A percentile compares a stretch with the other conserved stretches of the same genome.
Conservation (phyloP, 2,329 filamentous ascomycete species). For the Cytospora mali region DNA sequence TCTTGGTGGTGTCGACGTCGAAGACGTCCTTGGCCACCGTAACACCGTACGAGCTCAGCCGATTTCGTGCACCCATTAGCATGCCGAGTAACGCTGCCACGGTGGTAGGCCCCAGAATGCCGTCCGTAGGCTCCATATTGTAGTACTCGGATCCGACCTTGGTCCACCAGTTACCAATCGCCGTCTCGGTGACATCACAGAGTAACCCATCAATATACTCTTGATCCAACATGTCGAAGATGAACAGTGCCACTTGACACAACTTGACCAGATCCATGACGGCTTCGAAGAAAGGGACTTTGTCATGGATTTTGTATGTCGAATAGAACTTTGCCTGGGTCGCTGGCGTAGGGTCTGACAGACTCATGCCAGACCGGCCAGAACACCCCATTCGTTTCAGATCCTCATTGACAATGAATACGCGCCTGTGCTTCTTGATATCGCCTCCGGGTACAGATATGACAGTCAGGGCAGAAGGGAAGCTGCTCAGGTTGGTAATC, state of each 20-base stretch:
- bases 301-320: slow-evolving; percentile 84
- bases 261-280: slow-evolving; percentile 89
- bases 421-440: slow-evolving; percentile 73
- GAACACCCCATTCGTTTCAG: slow-evolving; percentile 91
- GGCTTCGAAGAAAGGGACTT: slow-evolving; percentile 73
- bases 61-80: slow-evolving; percentile 86
- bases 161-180: slow-evolving; percentile 94
- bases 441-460: slow-evolving; percentile 88
- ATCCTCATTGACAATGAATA: slow-evolving; percentile 93
- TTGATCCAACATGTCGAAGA: slow-evolving; percentile 85
- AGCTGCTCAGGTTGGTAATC: slow-evolving; percentile 91
- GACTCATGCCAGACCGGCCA: slow-evolving; percentile 80
- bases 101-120: slow-evolving; percentile 88
- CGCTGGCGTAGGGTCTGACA: slow-evolving; percentile 75
- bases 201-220: slow-evolving; percentile 91
- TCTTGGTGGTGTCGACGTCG: slow-evolving; percentile 79
- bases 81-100: slow-evolving; percentile 86
- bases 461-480: slow-evolving; percentile 90
- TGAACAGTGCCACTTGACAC: slow-evolving; percentile 83
- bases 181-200: slow-evolving; percentile 89
- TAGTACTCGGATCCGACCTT: slow-evolving; percentile 91
- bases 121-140: slow-evolving; percentile 89
- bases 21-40: slow-evolving; percentile 91
- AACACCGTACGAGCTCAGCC: slow-evolving; percentile 80
- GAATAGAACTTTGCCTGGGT: slow-evolving; percentile 91